These are phyloP conservation scores for Colletotrichum tanaceti DNA, from an alignment of 2,329 filamentous ascomycete genomes.

Conservation along the genomic window DNA sequence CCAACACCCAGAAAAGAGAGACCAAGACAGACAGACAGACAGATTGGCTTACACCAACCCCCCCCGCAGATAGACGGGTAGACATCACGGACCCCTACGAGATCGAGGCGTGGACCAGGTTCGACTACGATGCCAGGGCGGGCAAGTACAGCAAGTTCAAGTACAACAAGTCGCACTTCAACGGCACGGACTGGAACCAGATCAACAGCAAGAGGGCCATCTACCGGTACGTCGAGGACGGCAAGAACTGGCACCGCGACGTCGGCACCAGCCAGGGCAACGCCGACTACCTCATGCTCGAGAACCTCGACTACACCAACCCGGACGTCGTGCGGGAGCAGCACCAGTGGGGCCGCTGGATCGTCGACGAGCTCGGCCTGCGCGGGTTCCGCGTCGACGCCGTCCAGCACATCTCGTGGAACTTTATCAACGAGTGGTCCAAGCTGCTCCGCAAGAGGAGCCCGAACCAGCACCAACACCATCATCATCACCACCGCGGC, in stretches of 20 bases:
- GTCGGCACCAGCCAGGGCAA: slow-evolving; percentile 36
- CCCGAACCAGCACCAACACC: no score
- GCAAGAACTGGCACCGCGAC: slow-evolving; percentile 39
- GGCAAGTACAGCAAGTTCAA: slow-evolving; percentile 38
- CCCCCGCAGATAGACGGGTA: slow-evolving; percentile 25
- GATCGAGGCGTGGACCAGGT: slow-evolving; percentile 37
- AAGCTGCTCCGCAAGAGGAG: slow-evolving; percentile 20
- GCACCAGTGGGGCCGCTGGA: slow-evolving; percentile 35
- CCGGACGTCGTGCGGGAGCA: slow-evolving; percentile 34
- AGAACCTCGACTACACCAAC: slow-evolving; percentile 38
- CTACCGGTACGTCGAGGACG: slow-evolving; percentile 35
- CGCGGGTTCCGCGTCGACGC: slow-evolving; percentile 34
- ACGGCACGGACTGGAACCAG: slow-evolving; percentile 39
- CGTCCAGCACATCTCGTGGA: slow-evolving; percentile 40
- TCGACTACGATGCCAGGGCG: slow-evolving; percentile 29
- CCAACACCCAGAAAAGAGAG: background rate
- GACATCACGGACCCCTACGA: slow-evolving; percentile 35
- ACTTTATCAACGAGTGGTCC: slow-evolving; percentile 36
- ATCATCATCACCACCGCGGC: no score
- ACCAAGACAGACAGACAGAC: no score
- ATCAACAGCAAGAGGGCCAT: slow-evolving; percentile 33
- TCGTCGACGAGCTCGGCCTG: slow-evolving; percentile 31
- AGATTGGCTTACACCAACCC: background rate
- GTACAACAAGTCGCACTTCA: slow-evolving; percentile 39
- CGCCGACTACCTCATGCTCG: slow-evolving; percentile 37